Evolutionary conservation across 768 basidiomycete species (phyloP).

Genomic region (Crepidotus variabilis): DNA sequence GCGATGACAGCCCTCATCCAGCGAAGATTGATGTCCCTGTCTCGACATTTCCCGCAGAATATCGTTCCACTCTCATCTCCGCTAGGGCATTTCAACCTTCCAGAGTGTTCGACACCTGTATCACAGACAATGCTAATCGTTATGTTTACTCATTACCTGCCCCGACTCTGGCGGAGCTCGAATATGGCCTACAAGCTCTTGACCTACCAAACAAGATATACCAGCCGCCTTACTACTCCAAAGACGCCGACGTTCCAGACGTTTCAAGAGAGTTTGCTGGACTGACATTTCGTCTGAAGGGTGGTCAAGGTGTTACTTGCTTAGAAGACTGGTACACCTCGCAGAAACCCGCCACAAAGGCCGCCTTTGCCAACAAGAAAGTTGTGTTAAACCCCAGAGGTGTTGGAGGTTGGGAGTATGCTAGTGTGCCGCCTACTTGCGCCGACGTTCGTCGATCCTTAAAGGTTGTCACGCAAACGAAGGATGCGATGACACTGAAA

Average conservation of each 20-base stretch:
- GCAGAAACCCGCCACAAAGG: background rate
- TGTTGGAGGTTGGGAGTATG: conserved; percentile 80
- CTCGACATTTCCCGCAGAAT: conserved; percentile 5
- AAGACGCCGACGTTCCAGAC: conserved; percentile 62
- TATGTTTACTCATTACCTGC: conserved; percentile 49
- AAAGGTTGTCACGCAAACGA: conserved; percentile 7
- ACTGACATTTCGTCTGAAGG: conserved; percentile 65
- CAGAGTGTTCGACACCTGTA: conserved; percentile 24
- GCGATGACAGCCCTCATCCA: background rate
- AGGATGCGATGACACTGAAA: conserved; percentile 8
- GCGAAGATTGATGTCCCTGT: background rate
- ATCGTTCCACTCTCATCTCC: conserved; percentile 15
- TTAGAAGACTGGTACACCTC: conserved; percentile 56
- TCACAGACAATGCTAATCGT: conserved; percentile 27
- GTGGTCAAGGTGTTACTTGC: conserved; percentile 49
- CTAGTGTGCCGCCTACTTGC: conserved; percentile 59
- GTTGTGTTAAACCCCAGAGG: conserved; percentile 21
- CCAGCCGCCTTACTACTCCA: conserved; percentile 77
- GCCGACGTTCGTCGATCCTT: conserved; percentile 57
- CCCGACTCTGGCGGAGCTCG: conserved; percentile 46
- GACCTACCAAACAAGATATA: conserved; percentile 62
- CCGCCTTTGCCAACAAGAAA: background rate
- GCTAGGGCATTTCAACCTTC: conserved; percentile 25
- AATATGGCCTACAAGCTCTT: conserved; percentile 38
- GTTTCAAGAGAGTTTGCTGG: conserved; percentile 78